Percentiles rank a stretch among this genome's conserved stretches.
These are phyloP conservation scores for Zymoseptoria passerinii DNA, from an alignment of 2,329 filamentous ascomycete genomes.

Conservation along the genomic window DNA sequence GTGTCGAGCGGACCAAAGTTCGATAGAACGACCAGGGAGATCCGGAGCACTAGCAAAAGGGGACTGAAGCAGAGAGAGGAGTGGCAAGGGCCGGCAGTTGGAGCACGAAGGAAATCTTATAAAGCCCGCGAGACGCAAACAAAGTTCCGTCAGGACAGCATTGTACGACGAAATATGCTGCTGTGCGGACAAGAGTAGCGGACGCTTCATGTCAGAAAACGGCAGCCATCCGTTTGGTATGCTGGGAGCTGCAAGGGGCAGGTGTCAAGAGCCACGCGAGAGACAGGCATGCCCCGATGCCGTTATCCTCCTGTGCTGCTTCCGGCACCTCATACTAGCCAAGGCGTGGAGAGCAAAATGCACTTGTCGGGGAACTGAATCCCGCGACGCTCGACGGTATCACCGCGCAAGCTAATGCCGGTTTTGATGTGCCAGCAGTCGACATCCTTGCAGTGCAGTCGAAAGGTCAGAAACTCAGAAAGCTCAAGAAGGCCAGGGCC, in stretches of 20 bases:
- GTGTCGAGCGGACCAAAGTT: not conserved
- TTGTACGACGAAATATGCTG: conserved; percentile 14
- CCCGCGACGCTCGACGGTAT: conserved; percentile 4
- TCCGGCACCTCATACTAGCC: conserved; percentile 8
- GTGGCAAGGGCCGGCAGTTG: conserved; percentile 3
- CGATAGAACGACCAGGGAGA: not conserved
- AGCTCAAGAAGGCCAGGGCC: not conserved
- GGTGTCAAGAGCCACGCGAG: conserved; percentile 19
- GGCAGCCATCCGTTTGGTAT: conserved; percentile 16
- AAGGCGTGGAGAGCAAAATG: conserved; percentile 1
- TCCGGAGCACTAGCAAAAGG: not conserved
- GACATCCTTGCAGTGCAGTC: not conserved
- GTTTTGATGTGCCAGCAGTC: not conserved
- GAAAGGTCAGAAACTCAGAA: not conserved
- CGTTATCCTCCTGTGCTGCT: conserved; percentile 6
- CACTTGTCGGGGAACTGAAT: not conserved
- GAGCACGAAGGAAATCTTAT: conserved; percentile 12
- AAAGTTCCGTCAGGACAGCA: conserved; percentile 18
- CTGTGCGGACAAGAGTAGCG: conserved; percentile 13
- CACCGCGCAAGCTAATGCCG: conserved; percentile 7
- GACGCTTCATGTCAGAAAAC: conserved; percentile 17
- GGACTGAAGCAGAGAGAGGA: not conserved
- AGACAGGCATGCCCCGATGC: conserved; percentile 11
- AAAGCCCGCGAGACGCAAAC: conserved; percentile 18
- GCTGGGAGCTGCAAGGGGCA: conserved; percentile 18